Base-by-base conservation (phyloP, 2,329 filamentous ascomycete species). In the Paecilomyces variotii region DNA sequence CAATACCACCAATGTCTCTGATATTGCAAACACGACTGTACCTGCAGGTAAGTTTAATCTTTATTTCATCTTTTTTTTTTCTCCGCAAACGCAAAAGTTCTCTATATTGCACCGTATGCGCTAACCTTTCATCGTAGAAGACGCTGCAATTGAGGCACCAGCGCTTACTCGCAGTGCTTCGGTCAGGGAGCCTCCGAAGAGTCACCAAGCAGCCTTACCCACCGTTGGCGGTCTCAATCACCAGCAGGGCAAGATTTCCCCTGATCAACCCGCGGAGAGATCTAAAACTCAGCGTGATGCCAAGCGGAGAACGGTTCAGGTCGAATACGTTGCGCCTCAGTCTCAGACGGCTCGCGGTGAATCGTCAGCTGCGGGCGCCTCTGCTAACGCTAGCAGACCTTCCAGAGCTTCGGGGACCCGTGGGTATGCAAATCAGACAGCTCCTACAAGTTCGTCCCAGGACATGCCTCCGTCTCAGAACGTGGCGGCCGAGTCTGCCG, bases 281-380 rank as follows among this genome's bases (percentile, higher is more conserved):
- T 82, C 84, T 50, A 89, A 89, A 72, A 77, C 81, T 6, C 75
- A 79, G 32, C 88, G 91, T 65, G 92, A 97, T 71, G 88, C 88
- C 67, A 97, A 97, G 76, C 87, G 94, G 59, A 86, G 92, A 66
- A 99, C 94, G 0, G 91, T 99, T 0, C 94, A 99, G 76, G 90
- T 99, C 61, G 94, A 99, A 78, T 99, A 99, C 74, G 94, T 97
- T 58, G 89, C 92, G 24, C 94, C 94, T 26, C 87, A 87, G 27
- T 95, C 91, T 4, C 87, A 93, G 69, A 97, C 93, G 0, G 83
- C 87, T 62, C 85, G 93, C 63, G 91, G 89, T 30, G 84, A 84
- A 62, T 54, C 61, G 1, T 56, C 62, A 11, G 35, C 55, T 30
- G 60, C 56, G 3, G 53, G 55, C 14, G 56, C 59, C 27, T 57